Base-by-base conservation (phyloP, 2,329 filamentous ascomycete species). In the Trichoderma atroviride region DNA sequence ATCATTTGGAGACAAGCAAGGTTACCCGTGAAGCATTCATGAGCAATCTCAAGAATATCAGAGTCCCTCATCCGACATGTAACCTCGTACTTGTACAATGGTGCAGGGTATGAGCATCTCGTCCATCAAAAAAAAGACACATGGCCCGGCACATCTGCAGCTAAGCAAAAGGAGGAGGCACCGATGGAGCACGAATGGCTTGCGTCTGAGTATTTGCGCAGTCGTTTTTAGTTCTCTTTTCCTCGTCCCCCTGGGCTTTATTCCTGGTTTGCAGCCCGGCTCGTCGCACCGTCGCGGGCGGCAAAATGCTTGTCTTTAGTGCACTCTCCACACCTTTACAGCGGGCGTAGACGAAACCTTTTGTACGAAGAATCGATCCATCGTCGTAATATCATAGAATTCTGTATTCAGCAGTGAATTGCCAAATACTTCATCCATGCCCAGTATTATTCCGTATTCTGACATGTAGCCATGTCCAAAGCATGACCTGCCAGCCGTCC, bases 301-400 rank as follows among this genome's bases (percentile, higher is more conserved):
- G 66, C 66, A 62, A 56, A 47, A 35, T 68, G 27, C 65, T 24
- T 66, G 31, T 59, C 35, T 59, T 43, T 43, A 16, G 35, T 43
- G 35, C 22, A 14, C 33, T 59, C n/a, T 14, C 35, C 57, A 59
- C 57, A 22, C 19, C 4, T 58, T 37, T 37, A 29, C 53, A 56
- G 29, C 53, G 53, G 53, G 53, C 29, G 19, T 56, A 10, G 53
- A 56, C 33, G 53, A 29, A 33, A 13, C 14, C 5, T 19, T 16
- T n/a, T 2, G 14, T 9, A n/a, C 50, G 24, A 16, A 53, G 59
- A 4, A 62, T 52, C 31, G 10, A 14, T 10, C 40, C 14, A 40
- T 19, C 10, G 33, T 50, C 19, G 60, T 40, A 53, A 47, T 7
- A 53, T 7, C 27, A 7, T 43, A 4, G 27, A 10, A 53, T 5